Conservation (phyloP, 192 early-diverging fungal species). For the Coemansia reversa region DNA sequence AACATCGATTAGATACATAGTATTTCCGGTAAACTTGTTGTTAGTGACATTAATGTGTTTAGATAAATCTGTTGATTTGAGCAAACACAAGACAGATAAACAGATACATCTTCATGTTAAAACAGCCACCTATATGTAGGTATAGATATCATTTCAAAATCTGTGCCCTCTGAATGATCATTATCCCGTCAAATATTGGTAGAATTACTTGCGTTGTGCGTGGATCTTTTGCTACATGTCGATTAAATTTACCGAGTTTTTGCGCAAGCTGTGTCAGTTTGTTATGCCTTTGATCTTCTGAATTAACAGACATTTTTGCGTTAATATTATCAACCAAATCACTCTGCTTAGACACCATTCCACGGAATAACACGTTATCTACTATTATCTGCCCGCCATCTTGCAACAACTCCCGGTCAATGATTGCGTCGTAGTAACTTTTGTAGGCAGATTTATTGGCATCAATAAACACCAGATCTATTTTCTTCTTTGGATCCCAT, state of each 20-base stretch:
- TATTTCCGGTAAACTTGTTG: too few species aligned
- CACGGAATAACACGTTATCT: constrained; percentile 62
- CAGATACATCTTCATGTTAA: neutral
- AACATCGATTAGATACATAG: too few species aligned
- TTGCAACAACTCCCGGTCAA: constrained; percentile 58
- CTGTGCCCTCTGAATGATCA: constrained; percentile 30
- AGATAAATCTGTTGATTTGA: too few species aligned
- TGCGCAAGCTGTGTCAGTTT: constrained; percentile 5
- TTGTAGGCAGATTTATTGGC: constrained; percentile 70
- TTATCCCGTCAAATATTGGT: constrained; percentile 67
- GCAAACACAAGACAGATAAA: too few species aligned
- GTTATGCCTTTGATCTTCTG: neutral
- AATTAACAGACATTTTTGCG: neutral
- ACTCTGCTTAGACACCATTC: neutral
- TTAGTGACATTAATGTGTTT: too few species aligned
- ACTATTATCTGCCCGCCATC: constrained; percentile 60
- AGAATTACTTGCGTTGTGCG: constrained; percentile 58
- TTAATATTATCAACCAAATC: neutral
- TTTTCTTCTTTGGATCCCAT: constrained; percentile 41
- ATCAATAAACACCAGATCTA: constrained; percentile 67
- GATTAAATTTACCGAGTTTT: constrained; percentile 58
- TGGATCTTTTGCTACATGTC: constrained; percentile 59
- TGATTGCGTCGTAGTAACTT: constrained; percentile 60
- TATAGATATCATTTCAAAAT: neutral
- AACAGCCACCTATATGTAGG: too few species aligned